phyloP scores from a whole-genome alignment of 2,329 filamentous ascomycete species.

The Elsinoe ampelina region DNA sequence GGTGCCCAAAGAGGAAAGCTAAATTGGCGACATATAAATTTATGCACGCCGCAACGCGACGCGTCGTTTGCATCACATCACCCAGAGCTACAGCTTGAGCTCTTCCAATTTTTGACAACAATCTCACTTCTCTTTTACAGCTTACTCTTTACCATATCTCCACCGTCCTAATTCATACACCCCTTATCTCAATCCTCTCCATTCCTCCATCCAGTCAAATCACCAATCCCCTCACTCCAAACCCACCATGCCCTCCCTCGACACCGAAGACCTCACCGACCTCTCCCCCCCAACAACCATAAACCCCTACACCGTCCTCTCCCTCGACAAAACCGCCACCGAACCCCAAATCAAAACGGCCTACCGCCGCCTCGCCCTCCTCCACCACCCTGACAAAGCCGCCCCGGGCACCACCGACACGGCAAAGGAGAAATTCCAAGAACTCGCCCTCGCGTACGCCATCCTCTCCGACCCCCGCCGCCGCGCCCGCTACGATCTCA shows the following conservation, averaged over 20 bases:
- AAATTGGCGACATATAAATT: not conserved
- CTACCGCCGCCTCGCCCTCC: constrained; percentile 83
- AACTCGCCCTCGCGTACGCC: constrained; percentile 87
- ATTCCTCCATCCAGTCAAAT: not conserved
- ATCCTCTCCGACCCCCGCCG: constrained; percentile 76
- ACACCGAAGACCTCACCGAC: constrained; percentile 6
- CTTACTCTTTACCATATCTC: not conserved
- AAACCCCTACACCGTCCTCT: constrained; percentile 71
- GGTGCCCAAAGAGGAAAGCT: constrained; percentile 4
- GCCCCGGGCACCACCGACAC: constrained; percentile 54
- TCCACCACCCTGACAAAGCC: constrained; percentile 77
- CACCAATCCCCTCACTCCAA: not conserved
- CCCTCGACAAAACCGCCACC: constrained; percentile 60
- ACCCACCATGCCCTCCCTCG: constrained; percentile 7
- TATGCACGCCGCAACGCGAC: constrained; percentile 5
- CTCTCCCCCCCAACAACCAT: constrained; percentile 48
- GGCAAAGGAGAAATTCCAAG: constrained; percentile 76
- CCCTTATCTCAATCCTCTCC: not conserved
- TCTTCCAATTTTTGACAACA: not conserved
- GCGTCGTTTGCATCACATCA: constrained; percentile 12
- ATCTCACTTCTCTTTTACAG: not conserved
- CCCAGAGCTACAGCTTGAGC: constrained; percentile 7
- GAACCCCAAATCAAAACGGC: constrained; percentile 78
- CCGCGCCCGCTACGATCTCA: constrained; percentile 78
- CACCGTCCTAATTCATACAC: not conserved